phyloP scores from a whole-genome alignment of 306 rosid genomes.

The Medicago lupulina region DNA sequence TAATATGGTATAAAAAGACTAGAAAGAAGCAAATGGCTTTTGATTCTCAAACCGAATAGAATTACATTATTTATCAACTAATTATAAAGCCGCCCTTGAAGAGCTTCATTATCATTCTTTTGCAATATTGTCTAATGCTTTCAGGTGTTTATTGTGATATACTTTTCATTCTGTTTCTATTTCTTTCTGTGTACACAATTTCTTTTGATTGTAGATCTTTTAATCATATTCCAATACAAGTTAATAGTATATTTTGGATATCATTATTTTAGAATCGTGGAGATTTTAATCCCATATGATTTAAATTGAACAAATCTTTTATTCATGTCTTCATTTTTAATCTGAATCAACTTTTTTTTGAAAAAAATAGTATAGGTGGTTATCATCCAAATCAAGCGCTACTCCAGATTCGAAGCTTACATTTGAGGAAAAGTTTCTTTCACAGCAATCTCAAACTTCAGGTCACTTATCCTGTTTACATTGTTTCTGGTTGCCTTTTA shows the following conservation, averaged over 20 bases:
- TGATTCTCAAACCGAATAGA: neutral
- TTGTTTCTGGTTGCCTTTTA: neutral
- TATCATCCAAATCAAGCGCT: slow-evolving; percentile 80
- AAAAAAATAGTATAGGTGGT: slow-evolving; percentile 95
- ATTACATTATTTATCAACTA: neutral
- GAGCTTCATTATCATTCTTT: slow-evolving; percentile 25
- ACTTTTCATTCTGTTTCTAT: slow-evolving; percentile 3
- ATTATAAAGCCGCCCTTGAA: slow-evolving; percentile 12
- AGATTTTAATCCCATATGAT: slow-evolving; percentile 34
- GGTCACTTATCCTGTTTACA: slow-evolving; percentile 54
- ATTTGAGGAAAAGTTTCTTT: slow-evolving; percentile 93
- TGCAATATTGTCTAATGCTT: neutral
- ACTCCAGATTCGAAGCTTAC: slow-evolving; percentile 70
- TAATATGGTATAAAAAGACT: neutral
- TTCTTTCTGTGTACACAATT: neutral
- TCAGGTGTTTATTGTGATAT: slow-evolving; percentile 7
- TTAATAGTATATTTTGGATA: slow-evolving; percentile 26
- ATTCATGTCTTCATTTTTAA: slow-evolving; percentile 34
- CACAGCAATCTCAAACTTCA: slow-evolving; percentile 95
- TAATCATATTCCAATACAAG: neutral
- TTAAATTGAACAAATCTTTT: slow-evolving; percentile 36
- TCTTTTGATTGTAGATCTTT: slow-evolving; percentile 17
- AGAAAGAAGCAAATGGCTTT: neutral
- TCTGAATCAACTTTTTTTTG: slow-evolving; percentile 39
- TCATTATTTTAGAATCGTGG: slow-evolving; percentile 3